Base-by-base conservation (phyloP, 1,139 yeast species). In the Yamadazyma blattariae region DNA sequence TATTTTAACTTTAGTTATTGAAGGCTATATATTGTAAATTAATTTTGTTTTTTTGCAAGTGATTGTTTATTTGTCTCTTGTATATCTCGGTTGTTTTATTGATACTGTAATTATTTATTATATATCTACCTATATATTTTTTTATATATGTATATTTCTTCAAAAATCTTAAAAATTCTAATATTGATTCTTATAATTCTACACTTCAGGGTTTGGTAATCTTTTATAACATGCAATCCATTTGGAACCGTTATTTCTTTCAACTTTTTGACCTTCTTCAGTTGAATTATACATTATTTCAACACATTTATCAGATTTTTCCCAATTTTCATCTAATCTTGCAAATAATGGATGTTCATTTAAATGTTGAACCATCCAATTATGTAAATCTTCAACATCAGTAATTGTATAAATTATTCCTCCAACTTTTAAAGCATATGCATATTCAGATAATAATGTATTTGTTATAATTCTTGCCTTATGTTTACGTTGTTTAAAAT, bases 231-330 rank as follows among this genome's bases (percentile, higher is more conserved):
- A 92, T 16, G 97, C 97, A 27, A 89, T 74, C 62, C 74, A 92
- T 59, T 92, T 92, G 43, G 68, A 70, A 21, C 98, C 99, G 31
- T 82, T 74, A 57, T 92, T 94, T 54, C 98, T 76, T 33, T 80
- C 80, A 29, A 92, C 99, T 61, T 94, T 94, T 63, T 92, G 92
- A 38, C 98, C 98, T 61, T 92, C 99, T 60, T 92, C 99, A 0
- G 99, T 92, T 17, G 95, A 82, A 45, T 82, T 79, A 45, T 79
- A 79, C 98, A 92, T 92, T 35, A 88, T 77, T 42, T 75, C 64
- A 22, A 90, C 97, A 62, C 97, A 89, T 43, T 67, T 66, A 59
- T 94, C 98, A 19, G 67, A 61, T 3, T 61, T 59, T 61, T 89
- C 97, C 88, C 95, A 89, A 45, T 84, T 88, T 44, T 77, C 68